Evolutionary conservation across 179 eudicot genomes (phyloP).

Genomic region (Sideroxylon spinosum): DNA sequence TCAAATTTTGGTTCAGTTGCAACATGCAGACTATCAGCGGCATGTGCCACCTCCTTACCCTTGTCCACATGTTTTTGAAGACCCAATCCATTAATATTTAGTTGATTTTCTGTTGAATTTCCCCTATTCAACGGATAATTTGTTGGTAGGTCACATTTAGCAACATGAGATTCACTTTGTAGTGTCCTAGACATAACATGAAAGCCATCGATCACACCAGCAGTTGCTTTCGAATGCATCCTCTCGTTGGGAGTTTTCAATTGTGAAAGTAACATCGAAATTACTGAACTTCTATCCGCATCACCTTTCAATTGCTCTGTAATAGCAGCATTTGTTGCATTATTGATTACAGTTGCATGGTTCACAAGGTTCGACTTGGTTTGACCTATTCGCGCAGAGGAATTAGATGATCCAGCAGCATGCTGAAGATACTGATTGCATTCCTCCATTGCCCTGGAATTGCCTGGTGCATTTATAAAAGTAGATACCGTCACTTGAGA

Average conservation of each 20-base stretch:
- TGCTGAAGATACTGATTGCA: conserved; percentile 21
- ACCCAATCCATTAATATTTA: conserved; percentile 14
- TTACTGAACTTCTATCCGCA: conserved; percentile 21
- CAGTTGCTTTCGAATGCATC: conserved; percentile 24
- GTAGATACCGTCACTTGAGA: conserved; percentile 2
- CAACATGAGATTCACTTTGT: conserved; percentile 27
- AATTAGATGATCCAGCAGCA: conserved; percentile 25
- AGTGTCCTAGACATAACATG: conserved; percentile 24
- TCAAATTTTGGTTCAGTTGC: conserved; percentile 32
- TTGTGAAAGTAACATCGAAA: conserved; percentile 24
- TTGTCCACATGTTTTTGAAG: conserved; percentile 22
- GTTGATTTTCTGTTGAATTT: conserved; percentile 24
- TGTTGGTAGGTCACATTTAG: conserved; percentile 21
- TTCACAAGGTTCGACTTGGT: conserved; percentile 21
- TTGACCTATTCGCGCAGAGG: conserved; percentile 25
- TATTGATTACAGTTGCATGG: conserved; percentile 21
- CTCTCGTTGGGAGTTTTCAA: conserved; percentile 23
- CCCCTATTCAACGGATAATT: conserved; percentile 22
- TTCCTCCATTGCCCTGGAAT: conserved; percentile 21
- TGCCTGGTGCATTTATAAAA: conserved; percentile 34
- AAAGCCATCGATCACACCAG: conserved; percentile 15
- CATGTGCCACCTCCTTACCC: conserved; percentile 23
- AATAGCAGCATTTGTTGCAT: conserved; percentile 21
- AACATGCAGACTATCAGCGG: conserved; percentile 17
- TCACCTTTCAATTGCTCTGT: conserved; percentile 25